Conservation (phyloP, 257 asterid genomes). For the Haberlea rhodopensis region DNA sequence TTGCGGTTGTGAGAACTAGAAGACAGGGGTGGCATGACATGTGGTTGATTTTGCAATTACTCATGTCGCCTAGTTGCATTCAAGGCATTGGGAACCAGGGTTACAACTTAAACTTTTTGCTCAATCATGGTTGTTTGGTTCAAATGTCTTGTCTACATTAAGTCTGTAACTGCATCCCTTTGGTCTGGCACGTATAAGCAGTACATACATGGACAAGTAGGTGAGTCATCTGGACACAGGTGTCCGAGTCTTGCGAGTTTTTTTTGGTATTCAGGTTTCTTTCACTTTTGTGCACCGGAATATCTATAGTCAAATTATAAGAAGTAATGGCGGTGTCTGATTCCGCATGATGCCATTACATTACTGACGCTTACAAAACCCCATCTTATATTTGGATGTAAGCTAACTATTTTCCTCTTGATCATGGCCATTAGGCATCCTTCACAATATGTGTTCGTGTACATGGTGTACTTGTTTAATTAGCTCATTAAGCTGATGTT, state of each 20-base stretch:
- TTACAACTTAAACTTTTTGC: constrained; percentile 10
- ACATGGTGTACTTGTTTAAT: not conserved
- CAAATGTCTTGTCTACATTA: constrained; percentile 1
- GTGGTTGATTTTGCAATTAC: constrained; percentile 18
- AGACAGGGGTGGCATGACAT: not conserved
- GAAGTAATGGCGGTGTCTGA: not conserved
- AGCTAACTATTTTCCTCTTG: not conserved
- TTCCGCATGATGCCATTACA: constrained; percentile 1
- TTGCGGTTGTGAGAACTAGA: constrained; percentile 17
- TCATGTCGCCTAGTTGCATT: not conserved
- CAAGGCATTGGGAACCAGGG: constrained; percentile 25
- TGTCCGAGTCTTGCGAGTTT: too few species aligned
- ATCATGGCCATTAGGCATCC: not conserved
- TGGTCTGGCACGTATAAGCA: not conserved
- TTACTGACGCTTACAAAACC: not conserved
- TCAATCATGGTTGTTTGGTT: constrained; percentile 7
- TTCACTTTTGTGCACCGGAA: not conserved
- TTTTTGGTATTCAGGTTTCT: not conserved
- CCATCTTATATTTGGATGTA: not conserved
- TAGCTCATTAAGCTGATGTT: constrained; percentile 11
- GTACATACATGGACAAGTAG: not conserved
- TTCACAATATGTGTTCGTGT: not conserved
- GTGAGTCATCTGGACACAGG: too few species aligned
- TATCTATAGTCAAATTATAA: not conserved
- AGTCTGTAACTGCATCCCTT: constrained; percentile 1